These are phyloP conservation scores for Pseudogymnoascus sp. DNA, from an alignment of 2,329 filamentous ascomycete genomes.

Conservation along the genomic window DNA sequence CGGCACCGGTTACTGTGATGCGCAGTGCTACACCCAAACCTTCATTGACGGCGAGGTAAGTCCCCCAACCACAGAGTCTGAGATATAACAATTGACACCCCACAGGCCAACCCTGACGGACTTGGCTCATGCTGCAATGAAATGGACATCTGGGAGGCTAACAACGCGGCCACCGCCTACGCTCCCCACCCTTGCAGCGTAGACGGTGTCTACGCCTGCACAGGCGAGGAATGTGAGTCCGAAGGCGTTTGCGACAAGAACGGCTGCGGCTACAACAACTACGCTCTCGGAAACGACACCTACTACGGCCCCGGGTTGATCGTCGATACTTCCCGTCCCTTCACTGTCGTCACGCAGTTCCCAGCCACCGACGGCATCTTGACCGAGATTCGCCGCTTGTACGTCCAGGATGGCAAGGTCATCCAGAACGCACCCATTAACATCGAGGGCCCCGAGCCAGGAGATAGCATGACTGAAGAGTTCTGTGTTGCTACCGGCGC, in stretches of 20 bases:
- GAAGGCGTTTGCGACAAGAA: slow-evolving; percentile 37
- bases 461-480: slow-evolving; percentile 32
- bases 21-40: slow-evolving; percentile 27
- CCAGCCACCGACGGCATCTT: slow-evolving; percentile 33
- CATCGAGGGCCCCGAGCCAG: slow-evolving; percentile 25
- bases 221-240: slow-evolving; percentile 35
- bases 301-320: slow-evolving; percentile 22
- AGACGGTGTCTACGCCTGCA: slow-evolving; percentile 37
- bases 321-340: slow-evolving; percentile 34
- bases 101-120: slow-evolving; percentile 35
- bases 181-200: slow-evolving; percentile 44
- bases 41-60: slow-evolving; percentile 7
- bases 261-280: slow-evolving; percentile 38
- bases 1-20: slow-evolving; percentile 42
- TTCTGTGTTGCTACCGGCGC: slow-evolving; percentile 31
- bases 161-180: slow-evolving; percentile 37
- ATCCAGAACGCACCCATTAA: slow-evolving; percentile 34
- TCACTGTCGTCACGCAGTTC: slow-evolving; percentile 46
- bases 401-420: slow-evolving; percentile 34
- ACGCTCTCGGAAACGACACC: slow-evolving; percentile 24
- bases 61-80: neutral
- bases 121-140: slow-evolving; percentile 46
- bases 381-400: slow-evolving; percentile 40
- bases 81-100: slow-evolving; percentile 38
- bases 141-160: slow-evolving; percentile 50